Conservation (phyloP, 2,329 filamentous ascomycete species). For the Talaromyces sp. region DNA sequence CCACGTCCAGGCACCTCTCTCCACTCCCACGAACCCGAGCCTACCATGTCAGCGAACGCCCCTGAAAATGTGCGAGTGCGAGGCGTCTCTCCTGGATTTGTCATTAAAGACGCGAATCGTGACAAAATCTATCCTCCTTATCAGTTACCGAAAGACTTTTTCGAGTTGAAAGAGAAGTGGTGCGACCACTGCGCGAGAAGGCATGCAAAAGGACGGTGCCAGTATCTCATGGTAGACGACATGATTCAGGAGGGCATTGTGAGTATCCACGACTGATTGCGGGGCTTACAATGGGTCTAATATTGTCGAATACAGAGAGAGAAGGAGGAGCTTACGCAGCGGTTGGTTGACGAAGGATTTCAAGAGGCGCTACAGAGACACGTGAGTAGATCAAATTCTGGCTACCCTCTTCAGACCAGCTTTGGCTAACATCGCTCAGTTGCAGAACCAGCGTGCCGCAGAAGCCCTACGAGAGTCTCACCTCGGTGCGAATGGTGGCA, state of each 20-base stretch:
- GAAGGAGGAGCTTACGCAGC: not conserved
- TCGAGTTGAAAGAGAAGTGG: not conserved
- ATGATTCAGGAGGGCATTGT: not conserved
- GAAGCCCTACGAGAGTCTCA: not conserved
- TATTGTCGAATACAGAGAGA: not conserved
- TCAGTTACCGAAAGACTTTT: not conserved
- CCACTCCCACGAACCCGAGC: not conserved
- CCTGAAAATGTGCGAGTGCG: not conserved
- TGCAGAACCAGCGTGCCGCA: not conserved
- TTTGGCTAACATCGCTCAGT: not conserved
- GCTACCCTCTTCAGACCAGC: not conserved
- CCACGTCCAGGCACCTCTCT: not conserved
- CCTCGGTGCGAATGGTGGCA: not conserved
- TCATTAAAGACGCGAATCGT: not conserved
- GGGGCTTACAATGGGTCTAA: not conserved
- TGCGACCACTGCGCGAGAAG: not conserved
- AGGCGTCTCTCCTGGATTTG: not conserved
- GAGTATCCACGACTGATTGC: not conserved
- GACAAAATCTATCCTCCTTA: not conserved
- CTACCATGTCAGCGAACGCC: not conserved
- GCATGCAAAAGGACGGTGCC: not conserved
- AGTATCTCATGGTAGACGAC: not conserved
- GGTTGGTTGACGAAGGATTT: not conserved
- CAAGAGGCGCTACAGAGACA: not conserved
- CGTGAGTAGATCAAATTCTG: not conserved